These are phyloP conservation scores for Xylariaceae sp. DNA, from an alignment of 2,329 filamentous ascomycete genomes.

Conservation along the genomic window DNA sequence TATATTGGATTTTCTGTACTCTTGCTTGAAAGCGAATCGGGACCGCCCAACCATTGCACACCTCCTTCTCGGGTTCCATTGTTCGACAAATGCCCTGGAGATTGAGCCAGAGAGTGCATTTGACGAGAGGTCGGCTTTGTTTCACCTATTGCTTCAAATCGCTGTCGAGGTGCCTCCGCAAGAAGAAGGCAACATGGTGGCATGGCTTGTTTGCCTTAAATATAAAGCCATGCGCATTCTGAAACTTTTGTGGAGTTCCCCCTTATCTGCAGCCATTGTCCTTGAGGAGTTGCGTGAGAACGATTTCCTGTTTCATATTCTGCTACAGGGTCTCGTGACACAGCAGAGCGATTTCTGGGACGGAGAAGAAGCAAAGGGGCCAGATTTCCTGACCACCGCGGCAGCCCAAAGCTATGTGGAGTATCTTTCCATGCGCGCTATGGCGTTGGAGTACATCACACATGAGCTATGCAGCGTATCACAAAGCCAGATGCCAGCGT, in stretches of 20 bases:
- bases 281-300: constrained; percentile 76
- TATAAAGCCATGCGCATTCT: constrained; percentile 70
- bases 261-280: constrained; percentile 71
- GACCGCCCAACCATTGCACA: constrained; percentile 86
- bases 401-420: constrained; percentile 70
- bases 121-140: constrained; percentile 68
- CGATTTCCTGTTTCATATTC: constrained; percentile 76
- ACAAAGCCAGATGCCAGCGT: constrained; percentile 65
- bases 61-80: constrained; percentile 82
- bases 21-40: constrained; percentile 72
- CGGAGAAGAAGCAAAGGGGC: constrained; percentile 55
- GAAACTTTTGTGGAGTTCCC: constrained; percentile 78
- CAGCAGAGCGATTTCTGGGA: constrained; percentile 72
- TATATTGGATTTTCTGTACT: constrained; percentile 81
- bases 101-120: constrained; percentile 70
- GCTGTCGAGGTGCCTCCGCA: constrained; percentile 67
- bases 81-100: constrained; percentile 66
- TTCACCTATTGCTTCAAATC: constrained; percentile 77
- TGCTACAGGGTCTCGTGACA: constrained; percentile 70
- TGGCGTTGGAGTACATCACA: constrained; percentile 79
- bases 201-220: constrained; percentile 69
- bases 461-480: constrained; percentile 79
- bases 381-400: constrained; percentile 66
- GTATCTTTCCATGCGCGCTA: constrained; percentile 74
- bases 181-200: constrained; percentile 55